These are phyloP conservation scores for Cercospora zeina DNA, from an alignment of 2,329 filamentous ascomycete genomes.

Conservation along the genomic window DNA sequence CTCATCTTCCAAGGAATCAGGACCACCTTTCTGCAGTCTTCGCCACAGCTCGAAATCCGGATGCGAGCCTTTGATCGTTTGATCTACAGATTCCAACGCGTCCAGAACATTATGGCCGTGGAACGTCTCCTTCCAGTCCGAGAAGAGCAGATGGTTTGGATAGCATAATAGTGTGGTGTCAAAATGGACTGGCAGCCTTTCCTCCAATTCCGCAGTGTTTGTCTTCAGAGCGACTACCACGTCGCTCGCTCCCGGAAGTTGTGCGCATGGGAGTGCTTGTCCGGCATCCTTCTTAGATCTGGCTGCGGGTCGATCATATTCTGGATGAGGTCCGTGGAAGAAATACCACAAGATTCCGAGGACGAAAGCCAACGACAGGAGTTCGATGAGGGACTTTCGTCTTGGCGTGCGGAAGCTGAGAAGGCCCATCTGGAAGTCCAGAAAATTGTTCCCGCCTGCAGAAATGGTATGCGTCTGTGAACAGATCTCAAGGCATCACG, in stretches of 20 bases:
- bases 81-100: conserved; percentile 30
- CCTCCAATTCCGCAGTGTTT: conserved; percentile 38
- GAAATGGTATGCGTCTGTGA: no score
- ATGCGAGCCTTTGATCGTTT: conserved; percentile 23
- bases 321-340: conserved; percentile 16
- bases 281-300: conserved; percentile 12
- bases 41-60: conserved; percentile 37
- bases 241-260: conserved; percentile 45
- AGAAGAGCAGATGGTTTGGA: conserved; percentile 42
- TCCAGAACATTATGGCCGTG: conserved; percentile 41
- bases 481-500: background rate
- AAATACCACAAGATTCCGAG: conserved; percentile 14
- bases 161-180: conserved; percentile 41
- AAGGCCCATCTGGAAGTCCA: conserved; percentile 3
- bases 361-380: conserved; percentile 11
- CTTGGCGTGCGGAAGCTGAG: conserved; percentile 11
- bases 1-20: conserved; percentile 38
- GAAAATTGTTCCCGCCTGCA: background rate
- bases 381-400: conserved; percentile 17
- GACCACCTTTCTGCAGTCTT: conserved; percentile 28
- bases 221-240: conserved; percentile 55
- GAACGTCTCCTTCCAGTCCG: conserved; percentile 42
- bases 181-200: conserved; percentile 38
- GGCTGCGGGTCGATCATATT: conserved; percentile 15
- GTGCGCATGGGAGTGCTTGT: conserved; percentile 23